Evolutionary conservation across 768 basidiomycete genomes (phyloP).

Genomic region (Russula virescens): DNA sequence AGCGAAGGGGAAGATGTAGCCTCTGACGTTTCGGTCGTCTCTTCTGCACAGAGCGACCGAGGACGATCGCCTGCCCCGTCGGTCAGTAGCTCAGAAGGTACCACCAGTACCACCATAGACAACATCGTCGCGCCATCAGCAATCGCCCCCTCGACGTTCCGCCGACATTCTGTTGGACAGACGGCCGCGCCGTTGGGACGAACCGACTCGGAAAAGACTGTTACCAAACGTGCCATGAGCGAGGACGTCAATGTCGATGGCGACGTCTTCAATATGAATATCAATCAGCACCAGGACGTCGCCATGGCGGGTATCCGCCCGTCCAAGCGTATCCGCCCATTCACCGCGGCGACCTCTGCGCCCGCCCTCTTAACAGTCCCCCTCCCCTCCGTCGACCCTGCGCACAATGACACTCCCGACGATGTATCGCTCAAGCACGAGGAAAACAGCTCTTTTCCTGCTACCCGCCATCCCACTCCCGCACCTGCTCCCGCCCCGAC

Average conservation of each 20-base stretch:
- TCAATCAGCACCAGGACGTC: neutral
- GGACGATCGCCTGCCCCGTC: neutral
- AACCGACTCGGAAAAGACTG: neutral
- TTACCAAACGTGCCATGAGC: neutral
- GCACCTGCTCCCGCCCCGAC: neutral
- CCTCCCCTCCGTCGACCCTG: neutral
- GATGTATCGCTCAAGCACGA: neutral
- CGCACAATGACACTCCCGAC: neutral
- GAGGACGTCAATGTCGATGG: neutral
- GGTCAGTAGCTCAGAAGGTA: neutral
- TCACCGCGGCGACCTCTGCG: neutral
- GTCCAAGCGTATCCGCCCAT: slow-evolving; percentile 1
- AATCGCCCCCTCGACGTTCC: neutral
- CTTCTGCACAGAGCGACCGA: neutral
- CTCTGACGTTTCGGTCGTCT: neutral
- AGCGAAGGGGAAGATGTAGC: neutral
- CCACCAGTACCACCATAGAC: neutral
- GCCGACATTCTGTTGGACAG: neutral
- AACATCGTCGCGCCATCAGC: neutral
- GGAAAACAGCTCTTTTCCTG: neutral
- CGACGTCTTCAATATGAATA: neutral
- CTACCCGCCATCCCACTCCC: too few species aligned
- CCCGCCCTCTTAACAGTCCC: neutral
- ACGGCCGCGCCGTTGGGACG: neutral
- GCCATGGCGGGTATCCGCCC: neutral